Base-by-base conservation (phyloP, 768 basidiomycete genomes). In the Strobilomyces echinocephalus region DNA sequence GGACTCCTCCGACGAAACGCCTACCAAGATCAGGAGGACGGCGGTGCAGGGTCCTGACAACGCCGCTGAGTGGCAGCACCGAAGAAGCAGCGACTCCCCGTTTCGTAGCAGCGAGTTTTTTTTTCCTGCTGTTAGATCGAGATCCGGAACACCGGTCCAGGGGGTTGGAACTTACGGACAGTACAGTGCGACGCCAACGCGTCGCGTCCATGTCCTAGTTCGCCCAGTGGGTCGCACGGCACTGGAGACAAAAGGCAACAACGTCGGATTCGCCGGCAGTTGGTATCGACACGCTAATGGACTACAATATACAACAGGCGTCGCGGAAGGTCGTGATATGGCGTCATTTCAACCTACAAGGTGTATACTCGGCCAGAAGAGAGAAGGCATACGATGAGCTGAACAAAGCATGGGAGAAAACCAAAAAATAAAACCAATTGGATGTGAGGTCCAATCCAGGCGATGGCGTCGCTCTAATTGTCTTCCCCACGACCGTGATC, bases 401-500 rank as follows among this genome's bases (percentile, higher is more conserved):
- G 18, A 39, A 56, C 52, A 55, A 52, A 57, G 44, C 55, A 60
- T 57, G 52, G 44, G 41, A 52, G 56, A 54, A 43, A 54, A 58
- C 48, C 61, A 55, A 60, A 58, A 30, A 58, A 54, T 54, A 53
- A 56, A 57, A 50, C 43, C 41, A 30, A 33, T 50, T 42, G 53
- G 60, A 61, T 54, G 57, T 46, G 41, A 49, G 16, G 56, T 54
- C 58, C 46, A 34, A 16, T 48, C 53, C 33, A 33, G 56, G 65
- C 39, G 8, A 28, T 5, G 8, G 51, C 52, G 57, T 57, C 60
- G 60, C 47, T 63, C 68, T 71, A 69, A 50, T 69, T 66, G 44
- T 69, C 68, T 30, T 69, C 69, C 40, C 58, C 66, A 40, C 67
- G 68, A 16, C 46, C 61, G 50, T 66, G 65, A 30, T 66, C 65